A percentile compares a stretch with the other conserved stretches of the same genome.
phyloP scores from a whole-genome alignment of 768 basidiomycete genomes.

The Agaricus sinodeliciosus region DNA sequence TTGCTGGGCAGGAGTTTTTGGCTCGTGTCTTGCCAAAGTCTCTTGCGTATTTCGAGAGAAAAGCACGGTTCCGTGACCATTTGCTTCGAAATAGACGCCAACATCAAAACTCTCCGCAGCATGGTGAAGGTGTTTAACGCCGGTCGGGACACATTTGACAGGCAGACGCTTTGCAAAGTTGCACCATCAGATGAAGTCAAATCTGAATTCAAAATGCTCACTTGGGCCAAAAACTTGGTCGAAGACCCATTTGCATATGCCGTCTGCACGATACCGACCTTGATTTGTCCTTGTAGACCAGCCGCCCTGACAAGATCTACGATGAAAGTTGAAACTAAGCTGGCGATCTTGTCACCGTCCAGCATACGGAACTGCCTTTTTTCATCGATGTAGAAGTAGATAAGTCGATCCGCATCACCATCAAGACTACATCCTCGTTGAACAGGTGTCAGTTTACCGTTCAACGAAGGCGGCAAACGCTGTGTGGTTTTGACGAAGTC shows the following conservation, averaged over 20 bases:
- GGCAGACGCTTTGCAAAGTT: conserved; percentile 66
- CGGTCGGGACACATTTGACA: conserved; percentile 91
- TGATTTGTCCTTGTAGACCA: conserved; percentile 68
- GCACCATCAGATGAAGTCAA: not conserved
- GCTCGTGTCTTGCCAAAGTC: conserved; percentile 53
- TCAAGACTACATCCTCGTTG: conserved; percentile 91
- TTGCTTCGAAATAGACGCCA: conserved; percentile 99
- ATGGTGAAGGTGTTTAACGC: conserved; percentile 97
- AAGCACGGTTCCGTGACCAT: conserved; percentile 95
- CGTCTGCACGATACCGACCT: conserved; percentile 95
- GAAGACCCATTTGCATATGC: conserved; percentile 98
- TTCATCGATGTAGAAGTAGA: conserved; percentile 89
- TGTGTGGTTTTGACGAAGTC: conserved; percentile 96
- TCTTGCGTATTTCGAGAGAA: conserved; percentile 77
- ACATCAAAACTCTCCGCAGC: conserved; percentile 91
- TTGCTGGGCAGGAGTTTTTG: conserved; percentile 77
- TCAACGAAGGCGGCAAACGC: conserved; percentile 73
- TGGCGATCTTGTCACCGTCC: conserved; percentile 98
- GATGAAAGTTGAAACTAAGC: conserved; percentile 88
- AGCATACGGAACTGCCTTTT: conserved; percentile 79
- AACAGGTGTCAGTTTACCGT: conserved; percentile 53
- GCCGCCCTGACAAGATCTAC: conserved; percentile 83
- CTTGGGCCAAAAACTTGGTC: conserved; percentile 84
- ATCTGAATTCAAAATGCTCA: conserved; percentile 26
- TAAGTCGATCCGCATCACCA: conserved; percentile 95